Evolutionary conservation across 306 rosid genomes (phyloP).

Genomic region (Crotalaria pallida): DNA sequence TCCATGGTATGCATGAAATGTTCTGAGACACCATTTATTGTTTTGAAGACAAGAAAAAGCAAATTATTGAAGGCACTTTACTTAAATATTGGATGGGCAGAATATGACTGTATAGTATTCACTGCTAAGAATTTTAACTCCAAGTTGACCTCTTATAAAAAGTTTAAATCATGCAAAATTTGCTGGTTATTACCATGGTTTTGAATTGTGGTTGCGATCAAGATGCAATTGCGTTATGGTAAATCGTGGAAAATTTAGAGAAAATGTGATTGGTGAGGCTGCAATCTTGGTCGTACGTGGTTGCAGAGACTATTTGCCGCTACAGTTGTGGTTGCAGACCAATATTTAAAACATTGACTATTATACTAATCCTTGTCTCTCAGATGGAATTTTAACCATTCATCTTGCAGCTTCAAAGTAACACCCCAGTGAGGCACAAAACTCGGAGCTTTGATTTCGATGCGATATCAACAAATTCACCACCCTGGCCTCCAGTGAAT

Average conservation of each 20-base stretch:
- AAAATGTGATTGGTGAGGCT: too few relatives aligned
- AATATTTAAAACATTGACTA: too few relatives aligned
- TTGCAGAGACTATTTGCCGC: too few relatives aligned
- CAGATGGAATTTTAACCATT: not conserved
- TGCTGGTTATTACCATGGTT: not conserved
- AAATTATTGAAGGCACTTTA: not conserved
- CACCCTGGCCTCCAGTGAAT: constrained; percentile 82
- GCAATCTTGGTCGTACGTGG: too few relatives aligned
- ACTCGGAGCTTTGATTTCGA: constrained; percentile 74
- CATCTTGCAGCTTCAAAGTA: constrained; percentile 53
- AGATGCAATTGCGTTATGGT: too few relatives aligned
- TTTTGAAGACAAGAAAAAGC: not conserved
- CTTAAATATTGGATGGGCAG: not conserved
- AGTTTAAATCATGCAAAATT: not conserved
- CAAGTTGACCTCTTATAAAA: not conserved
- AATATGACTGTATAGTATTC: not conserved
- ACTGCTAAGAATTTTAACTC: not conserved
- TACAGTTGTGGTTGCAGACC: too few relatives aligned
- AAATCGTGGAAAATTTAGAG: too few relatives aligned
- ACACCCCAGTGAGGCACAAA: constrained; percentile 43
- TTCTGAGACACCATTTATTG: not conserved
- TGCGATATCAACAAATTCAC: constrained; percentile 74
- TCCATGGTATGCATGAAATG: constrained; percentile 2
- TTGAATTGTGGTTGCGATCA: too few relatives aligned
- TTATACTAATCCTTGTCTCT: constrained; percentile 9